Evolutionary conservation across 75 land plant species (phyloP).

Genomic region (Sequoia sempervirens): DNA sequence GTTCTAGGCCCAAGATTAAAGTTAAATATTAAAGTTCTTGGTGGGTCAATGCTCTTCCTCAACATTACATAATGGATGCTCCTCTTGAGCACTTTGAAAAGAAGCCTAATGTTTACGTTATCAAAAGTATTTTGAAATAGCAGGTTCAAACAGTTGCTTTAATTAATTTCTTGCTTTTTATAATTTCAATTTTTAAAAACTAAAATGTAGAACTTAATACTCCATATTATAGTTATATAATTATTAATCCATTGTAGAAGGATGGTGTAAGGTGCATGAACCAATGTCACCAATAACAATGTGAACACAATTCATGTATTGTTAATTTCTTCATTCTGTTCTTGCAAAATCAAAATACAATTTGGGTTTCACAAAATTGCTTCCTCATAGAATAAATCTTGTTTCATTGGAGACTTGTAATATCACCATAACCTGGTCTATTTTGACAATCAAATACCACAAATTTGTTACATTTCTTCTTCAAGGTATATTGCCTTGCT

Average conservation of each 20-base stretch:
- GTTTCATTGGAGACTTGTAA: not conserved
- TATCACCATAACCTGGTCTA: not conserved
- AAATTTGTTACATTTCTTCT: too few species aligned
- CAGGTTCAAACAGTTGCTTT: not conserved
- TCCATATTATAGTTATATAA: too few species aligned
- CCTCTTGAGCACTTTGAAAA: too few species aligned
- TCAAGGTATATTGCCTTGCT: too few species aligned
- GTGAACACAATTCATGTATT: not conserved
- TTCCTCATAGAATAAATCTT: not conserved
- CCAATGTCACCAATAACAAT: not conserved
- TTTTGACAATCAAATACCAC: too few species aligned
- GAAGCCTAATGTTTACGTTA: not conserved
- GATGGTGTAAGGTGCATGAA: not conserved
- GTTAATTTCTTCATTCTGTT: too few species aligned
- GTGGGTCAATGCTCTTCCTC: too few species aligned
- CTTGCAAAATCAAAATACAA: too few species aligned
- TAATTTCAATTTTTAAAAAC: not conserved
- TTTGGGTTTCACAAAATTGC: not conserved
- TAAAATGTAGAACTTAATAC: too few species aligned
- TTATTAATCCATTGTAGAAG: not conserved
- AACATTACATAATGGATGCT: too few species aligned
- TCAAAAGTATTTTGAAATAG: not conserved
- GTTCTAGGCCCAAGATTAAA: too few species aligned
- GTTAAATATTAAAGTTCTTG: too few species aligned
- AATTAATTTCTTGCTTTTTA: not conserved